Base-by-base conservation (phyloP, 225 moss, liverwort and hornwort genomes). In the Asterella californica region DNA sequence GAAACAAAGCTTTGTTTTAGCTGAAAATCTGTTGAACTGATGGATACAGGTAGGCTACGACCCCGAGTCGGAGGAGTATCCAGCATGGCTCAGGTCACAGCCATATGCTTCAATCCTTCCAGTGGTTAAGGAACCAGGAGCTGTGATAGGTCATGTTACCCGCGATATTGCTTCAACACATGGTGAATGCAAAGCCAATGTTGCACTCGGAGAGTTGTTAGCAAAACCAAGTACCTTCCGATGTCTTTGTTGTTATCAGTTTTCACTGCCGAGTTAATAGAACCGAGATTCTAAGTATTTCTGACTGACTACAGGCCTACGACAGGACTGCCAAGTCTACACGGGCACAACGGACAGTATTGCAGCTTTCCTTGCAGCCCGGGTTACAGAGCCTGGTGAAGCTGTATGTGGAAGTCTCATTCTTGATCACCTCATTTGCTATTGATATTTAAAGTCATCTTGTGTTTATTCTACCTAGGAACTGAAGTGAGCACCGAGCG, bases 281-380 rank as follows among this genome's bases (percentile, higher is more conserved):
- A 62, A 62, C 10, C 27, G 12, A 68, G 11, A 0, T 74, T 74
- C 19, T 4, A 32, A 33, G 1, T 38, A 38, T 33, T 24, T 24
- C 15, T n/a, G 27, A 21, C 4, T 32, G 36, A 38, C 19, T 27
- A 42, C 70, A 83, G 83, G 84, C 29, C 63, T 85, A 19, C 64
- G 54, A 49, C 67, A 78, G 65, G 81, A 81, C 62, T 85, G 85
- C 72, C 37, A 37, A 30, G 75, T 85, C 9, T 82, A 72, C 70
- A 60, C 85, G 4, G 85, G 85, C 15, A 85, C 85, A 60, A 85
- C 85, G 25, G 85, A 85, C 57, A 85, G 85, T 60, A 85, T 85
- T 37, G 85, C 85, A 32, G 85, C 85, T 25, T 85, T 85, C 52
- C 82, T 85, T 36, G 85, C 85, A 14, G 85, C 85, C 60, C 60